Evolutionary conservation across 345 rosid species (phyloP).

Genomic region (Syzygium grande): DNA sequence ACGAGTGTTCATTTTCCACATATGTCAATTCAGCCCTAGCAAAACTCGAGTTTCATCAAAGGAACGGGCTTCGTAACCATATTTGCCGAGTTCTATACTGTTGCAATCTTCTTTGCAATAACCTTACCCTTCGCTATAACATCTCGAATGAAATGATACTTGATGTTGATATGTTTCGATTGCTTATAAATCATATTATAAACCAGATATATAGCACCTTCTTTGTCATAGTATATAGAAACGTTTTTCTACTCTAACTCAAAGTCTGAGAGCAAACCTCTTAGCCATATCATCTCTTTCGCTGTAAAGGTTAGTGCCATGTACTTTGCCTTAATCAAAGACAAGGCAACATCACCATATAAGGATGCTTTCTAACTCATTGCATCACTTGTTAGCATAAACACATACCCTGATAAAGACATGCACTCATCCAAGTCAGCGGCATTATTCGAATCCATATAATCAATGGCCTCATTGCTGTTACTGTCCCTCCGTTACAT

Average conservation of each 20-base stretch:
- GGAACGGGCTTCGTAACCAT: background rate
- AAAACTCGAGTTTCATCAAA: background rate
- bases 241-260: background rate
- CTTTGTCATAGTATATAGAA: background rate
- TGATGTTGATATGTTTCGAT: background rate
- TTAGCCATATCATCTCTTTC: background rate
- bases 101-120: background rate
- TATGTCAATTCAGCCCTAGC: background rate
- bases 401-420: background rate
- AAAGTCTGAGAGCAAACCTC: background rate
- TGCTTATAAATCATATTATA: too few species aligned
- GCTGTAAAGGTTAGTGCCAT: too few species aligned
- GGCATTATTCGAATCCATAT: background rate
- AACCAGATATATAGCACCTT: background rate
- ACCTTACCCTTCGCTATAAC: background rate
- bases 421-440: background rate
- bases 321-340: background rate
- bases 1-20: background rate
- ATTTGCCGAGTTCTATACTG: background rate
- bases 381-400: background rate
- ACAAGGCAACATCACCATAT: background rate
- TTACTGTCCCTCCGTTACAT: background rate
- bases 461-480: background rate
- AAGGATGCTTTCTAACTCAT: background rate
- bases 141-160: too few species aligned